Evolutionary conservation across 2,329 filamentous ascomycete genomes (phyloP).

Genomic region (Paecilomyces formosus): DNA sequence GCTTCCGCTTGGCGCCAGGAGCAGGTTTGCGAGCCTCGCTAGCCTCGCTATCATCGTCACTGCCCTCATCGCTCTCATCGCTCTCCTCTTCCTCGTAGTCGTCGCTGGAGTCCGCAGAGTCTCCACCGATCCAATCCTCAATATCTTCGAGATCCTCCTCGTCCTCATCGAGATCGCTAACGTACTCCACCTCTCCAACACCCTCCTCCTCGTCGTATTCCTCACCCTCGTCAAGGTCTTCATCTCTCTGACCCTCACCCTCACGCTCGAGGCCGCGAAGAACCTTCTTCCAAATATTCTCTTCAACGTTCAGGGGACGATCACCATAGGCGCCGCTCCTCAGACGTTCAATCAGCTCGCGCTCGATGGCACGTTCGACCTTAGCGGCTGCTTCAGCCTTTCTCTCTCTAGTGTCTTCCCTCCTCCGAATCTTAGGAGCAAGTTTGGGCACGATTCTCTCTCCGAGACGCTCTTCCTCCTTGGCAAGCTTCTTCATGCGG

Average conservation of each 20-base stretch:
- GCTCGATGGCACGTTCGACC: conserved; percentile 90
- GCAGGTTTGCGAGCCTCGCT: conserved; percentile 40
- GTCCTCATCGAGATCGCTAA: conserved; percentile 76
- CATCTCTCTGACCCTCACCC: conserved; percentile 73
- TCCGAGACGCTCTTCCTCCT: conserved; percentile 81
- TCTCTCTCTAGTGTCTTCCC: conserved; percentile 67
- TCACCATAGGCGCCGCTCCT: conserved; percentile 92
- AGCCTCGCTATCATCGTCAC: conserved; percentile 51
- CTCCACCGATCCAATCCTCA: conserved; percentile 86
- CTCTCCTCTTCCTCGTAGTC: conserved; percentile 43
- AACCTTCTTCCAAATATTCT: conserved; percentile 95
- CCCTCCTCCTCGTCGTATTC: conserved; percentile 68
- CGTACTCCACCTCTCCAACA: conserved; percentile 78
- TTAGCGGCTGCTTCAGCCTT: conserved; percentile 80
- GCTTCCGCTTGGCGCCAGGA: conserved; percentile 51
- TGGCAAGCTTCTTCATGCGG: conserved; percentile 65
- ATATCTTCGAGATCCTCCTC: conserved; percentile 83
- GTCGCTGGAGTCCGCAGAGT: conserved; percentile 45
- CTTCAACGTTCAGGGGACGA: conserved; percentile 87
- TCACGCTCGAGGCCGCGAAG: conserved; percentile 81
- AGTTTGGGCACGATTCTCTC: conserved; percentile 83
- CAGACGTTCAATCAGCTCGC: conserved; percentile 85
- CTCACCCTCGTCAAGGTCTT: conserved; percentile 82
- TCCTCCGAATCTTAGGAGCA: conserved; percentile 77
- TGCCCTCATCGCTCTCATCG: conserved; percentile 48